Conservation (phyloP, 208 protist species). For the Acanthamoeba culbertsoni region DNA sequence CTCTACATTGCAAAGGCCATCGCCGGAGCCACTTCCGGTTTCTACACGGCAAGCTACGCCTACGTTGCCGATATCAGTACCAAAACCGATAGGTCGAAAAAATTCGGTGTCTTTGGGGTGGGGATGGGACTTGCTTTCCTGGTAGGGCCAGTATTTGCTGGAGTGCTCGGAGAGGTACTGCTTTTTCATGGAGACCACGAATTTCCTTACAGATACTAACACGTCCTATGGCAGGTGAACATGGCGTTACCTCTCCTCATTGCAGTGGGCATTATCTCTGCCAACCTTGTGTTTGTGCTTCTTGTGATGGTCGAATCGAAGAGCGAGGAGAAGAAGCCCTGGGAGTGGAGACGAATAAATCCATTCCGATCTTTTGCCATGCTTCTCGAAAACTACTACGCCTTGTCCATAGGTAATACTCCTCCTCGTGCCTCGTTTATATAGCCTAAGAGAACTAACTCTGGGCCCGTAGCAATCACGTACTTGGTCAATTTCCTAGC, state of each 20-base stretch:
- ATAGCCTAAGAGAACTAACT: not conserved
- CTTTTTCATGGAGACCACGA: too few relatives aligned
- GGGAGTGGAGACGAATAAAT: not conserved
- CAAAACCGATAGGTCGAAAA: not conserved
- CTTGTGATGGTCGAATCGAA: constrained; percentile 43
- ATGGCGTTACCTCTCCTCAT: not conserved
- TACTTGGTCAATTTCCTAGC: not conserved
- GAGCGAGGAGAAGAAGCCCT: not conserved
- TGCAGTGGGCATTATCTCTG: not conserved
- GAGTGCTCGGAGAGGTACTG: not conserved
- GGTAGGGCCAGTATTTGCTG: not conserved
- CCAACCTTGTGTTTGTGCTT: constrained; percentile 6
- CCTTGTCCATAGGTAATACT: not conserved
- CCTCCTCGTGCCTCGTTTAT: not conserved
- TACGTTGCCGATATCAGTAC: not conserved
- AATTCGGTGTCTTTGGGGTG: not conserved
- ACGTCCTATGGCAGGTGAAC: not conserved
- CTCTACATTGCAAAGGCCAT: not conserved
- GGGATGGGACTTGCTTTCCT: not conserved
- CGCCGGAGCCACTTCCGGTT: not conserved
- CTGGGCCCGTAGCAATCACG: not conserved
- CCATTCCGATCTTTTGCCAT: not conserved
- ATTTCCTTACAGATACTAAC: too few relatives aligned
- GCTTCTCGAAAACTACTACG: not conserved
- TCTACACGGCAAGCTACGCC: not conserved